Base-by-base conservation (phyloP, 352 stramenopile species). In the Pythium sp. region DNA sequence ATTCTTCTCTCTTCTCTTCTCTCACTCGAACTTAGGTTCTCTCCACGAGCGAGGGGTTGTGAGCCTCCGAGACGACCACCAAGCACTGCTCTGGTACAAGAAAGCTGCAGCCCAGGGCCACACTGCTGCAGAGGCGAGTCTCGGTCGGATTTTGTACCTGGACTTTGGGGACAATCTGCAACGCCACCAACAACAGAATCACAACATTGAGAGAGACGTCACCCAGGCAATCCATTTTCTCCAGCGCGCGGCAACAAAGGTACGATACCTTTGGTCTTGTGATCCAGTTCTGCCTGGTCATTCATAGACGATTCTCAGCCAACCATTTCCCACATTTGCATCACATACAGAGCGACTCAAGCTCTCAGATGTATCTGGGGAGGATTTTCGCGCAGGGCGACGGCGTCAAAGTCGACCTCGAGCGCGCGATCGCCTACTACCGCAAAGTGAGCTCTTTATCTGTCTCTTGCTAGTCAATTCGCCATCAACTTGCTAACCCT, bases 201-300 rank as follows among this genome's bases (percentile, higher is more conserved):
- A 1, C 46, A 54, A 54, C 7, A 47, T 63, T 58, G 58, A 72
- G 20, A 68, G 72, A 20, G 79, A 90, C 64, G 62, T 77, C 14
- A 72, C 57, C 20, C 83, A 86, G 65, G 82, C 82, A 0, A 77
- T 90, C 61, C 84, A 94, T 62, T 92, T 85, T 54, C 71, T 92
- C 36, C 84, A 91, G 43, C 76, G 80, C 15, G 82, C 86, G 20
- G 80, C 81, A 1, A 63, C 66, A 6, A 87, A 87, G 76, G 80
- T 84, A 30, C 8, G 11, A 58, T 20, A 20, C 36, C 1, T 24
- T 58, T 18, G 2, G 7, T 59, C 6, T 8, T 24, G 5, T 11
- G 32, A 2, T 24, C 14, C 18, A n/a, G 9, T 58, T 34, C 5
- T 12, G 9, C 9, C 5, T 58, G 53, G 3, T 22, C 30, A 28